Evolutionary conservation across 1,139 yeast genomes (phyloP), one percentile per base, ranked within the genome.

Genomic region (Geotrichum cucujoidarum): DNA sequence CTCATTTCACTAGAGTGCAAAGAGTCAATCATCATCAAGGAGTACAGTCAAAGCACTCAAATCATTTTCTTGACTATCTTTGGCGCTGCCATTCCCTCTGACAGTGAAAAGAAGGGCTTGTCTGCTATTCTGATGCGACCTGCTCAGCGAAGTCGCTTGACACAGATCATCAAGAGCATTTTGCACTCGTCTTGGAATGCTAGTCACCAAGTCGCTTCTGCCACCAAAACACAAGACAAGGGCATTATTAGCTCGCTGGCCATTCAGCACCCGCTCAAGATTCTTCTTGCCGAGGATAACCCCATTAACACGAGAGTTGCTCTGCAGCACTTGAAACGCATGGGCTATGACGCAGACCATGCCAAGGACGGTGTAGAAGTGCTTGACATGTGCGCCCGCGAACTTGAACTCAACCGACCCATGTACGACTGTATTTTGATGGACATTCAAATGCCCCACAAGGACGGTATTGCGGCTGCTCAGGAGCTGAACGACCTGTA

Each of bases 381-480:
- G 2, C 53, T 76, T 16, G 73, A 70, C 41, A 70, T 63, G 58
- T 74, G 76, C 53, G 61, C 66, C 35, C 60, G 59, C 10, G 61
- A 60, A 48, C 33, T 59, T 29, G 43, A 43, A 16, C 49, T 48
- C 4, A 57, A 57, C 2, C 71, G 69, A 21, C 64, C 64, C 37
- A 67, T 67, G 60, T 76, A 75, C 57, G 78, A 77, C 59, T 69
- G 75, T 41, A 70, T 76, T 2, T 64, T 76, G 49, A 75, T 76
- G 80, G 81, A 76, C 59, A 75, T 76, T 42, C 81, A 76, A 57
- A 74, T 76, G 77, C 81, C 81, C 2, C 63, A 72, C 18, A 75
- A 73, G 61, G 79, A 76, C 51, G 79, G 79, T 0, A 72, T 74
- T 36, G 73, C 75, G 7, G 73, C 78, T 0, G 72, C 78, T 0